Percentiles rank a stretch among this genome's conserved stretches.
phyloP scores from a whole-genome alignment of 2,329 filamentous ascomycete genomes.

The Claviceps monticola region DNA sequence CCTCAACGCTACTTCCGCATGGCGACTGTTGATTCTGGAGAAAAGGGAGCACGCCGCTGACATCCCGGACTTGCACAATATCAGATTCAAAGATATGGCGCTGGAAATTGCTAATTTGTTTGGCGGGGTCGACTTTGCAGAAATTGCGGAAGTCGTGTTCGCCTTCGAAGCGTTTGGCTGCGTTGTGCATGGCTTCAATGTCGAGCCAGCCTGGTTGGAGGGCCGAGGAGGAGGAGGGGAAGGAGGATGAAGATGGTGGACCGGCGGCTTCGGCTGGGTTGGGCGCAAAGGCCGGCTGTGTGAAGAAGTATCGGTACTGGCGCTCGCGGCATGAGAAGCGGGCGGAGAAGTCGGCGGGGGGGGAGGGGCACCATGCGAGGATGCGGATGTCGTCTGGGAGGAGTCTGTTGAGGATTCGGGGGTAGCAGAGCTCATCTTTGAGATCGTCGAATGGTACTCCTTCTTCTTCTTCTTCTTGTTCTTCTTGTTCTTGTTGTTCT shows the following conservation, averaged over 20 bases:
- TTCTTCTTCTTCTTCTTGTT: conserved; percentile 8
- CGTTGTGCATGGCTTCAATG: conserved; percentile 72
- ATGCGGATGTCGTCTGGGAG: conserved; percentile 82
- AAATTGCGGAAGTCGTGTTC: conserved; percentile 92
- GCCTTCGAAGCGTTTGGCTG: conserved; percentile 68
- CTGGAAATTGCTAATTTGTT: conserved; percentile 76
- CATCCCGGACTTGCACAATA: conserved; percentile 54
- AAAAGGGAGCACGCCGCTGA: conserved; percentile 41
- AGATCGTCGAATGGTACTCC: conserved; percentile 45
- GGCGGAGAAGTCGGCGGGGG: conserved; percentile 69
- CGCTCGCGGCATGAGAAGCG: conserved; percentile 86
- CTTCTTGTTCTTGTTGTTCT: conserved; percentile 5
- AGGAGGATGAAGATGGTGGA: conserved; percentile 3
- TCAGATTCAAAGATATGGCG: conserved; percentile 68
- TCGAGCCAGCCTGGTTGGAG: conserved; percentile 63
- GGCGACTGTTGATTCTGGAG: conserved; percentile 20
- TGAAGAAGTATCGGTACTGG: conserved; percentile 95
- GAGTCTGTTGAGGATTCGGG: conserved; percentile 69
- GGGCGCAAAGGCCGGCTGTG: conserved; percentile 74
- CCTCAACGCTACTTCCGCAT: no score
- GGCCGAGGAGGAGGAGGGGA: conserved; percentile 1
- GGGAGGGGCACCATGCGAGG: conserved; percentile 82
- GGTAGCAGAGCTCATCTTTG: conserved; percentile 72
- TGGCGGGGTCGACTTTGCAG: conserved; percentile 82
- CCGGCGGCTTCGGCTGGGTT: conserved; percentile 17